Evolutionary conservation across 2,329 filamentous ascomycete genomes (phyloP), one percentile per base, ranked within the genome.

Genomic region (Penicillium sp.): DNA sequence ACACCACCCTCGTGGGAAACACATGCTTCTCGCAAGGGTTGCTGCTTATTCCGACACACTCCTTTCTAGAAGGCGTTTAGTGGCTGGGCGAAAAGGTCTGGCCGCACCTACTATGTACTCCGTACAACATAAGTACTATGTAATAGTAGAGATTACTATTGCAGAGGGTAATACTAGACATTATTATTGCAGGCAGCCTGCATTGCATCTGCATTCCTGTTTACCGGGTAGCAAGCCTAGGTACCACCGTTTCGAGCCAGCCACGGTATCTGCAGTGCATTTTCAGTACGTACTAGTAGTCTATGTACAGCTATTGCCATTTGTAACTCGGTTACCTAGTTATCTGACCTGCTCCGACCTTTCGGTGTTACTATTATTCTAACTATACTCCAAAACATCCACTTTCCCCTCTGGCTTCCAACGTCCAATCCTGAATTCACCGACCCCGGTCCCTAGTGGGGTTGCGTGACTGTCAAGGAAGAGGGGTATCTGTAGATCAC

Each of bases 391-490:
- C 12, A 35, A 42, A 13, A 53, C 21, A 37, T 23, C 7, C 21
- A 23, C 21, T 35, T 27, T 4, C 2, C 33, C 17, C 10, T 19
- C n/a, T 46, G 27, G 8, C 37, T 43, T 6, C 9, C 7, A 43
- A 35, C n/a, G 40, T 31, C 55, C 62, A 59, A 62, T 60, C 38
- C 42, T 29, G 53, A 57, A 56, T 57, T 38, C 53, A 54, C 52
- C 58, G 54, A 48, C 17, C 38, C 31, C 25, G 29, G 27, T 35
- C 37, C 37, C 15, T 33, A 43, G 47, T 15, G 29, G 38, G 37
- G 47, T 45, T 56, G 47, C 47, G 40, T 56, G 38, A 50, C 55
- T 25, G n/a, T 42, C 35, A 31, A 17, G 31, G 43, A 53, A 57
- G 42, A 47, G 55, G 50, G 54, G 54, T 46, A 53, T 19, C 15